Conservation (phyloP, 306 rosid species). For the Ormosia emarginata region DNA sequence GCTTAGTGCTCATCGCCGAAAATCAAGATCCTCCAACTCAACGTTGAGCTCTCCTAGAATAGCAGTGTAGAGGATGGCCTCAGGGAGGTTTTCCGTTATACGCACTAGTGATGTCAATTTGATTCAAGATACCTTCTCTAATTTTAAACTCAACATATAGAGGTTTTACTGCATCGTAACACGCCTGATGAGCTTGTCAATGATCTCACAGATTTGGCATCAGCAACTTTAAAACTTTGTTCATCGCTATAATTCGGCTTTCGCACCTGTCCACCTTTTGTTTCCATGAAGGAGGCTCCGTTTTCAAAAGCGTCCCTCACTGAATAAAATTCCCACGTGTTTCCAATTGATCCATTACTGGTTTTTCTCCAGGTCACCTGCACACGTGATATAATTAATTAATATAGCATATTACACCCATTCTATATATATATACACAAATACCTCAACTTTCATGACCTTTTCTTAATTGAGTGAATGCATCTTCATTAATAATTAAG, state of each 20-base stretch:
- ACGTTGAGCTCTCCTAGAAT: slow-evolving; percentile 16
- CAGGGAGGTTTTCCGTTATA: neutral
- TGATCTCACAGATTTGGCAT: slow-evolving; percentile 19
- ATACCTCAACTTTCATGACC: neutral
- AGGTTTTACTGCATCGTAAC: slow-evolving; percentile 11
- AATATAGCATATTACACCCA: neutral
- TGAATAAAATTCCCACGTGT: slow-evolving; percentile 20
- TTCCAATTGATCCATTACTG: neutral
- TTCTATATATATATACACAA: neutral
- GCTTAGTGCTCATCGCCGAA: slow-evolving; percentile 32
- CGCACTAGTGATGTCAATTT: neutral
- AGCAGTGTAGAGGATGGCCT: neutral
- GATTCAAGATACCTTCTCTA: neutral
- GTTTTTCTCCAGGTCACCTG: slow-evolving; percentile 37
- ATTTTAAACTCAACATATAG: slow-evolving; percentile 15
- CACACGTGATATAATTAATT: neutral
- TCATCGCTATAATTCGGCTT: slow-evolving; percentile 14
- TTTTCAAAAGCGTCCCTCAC: slow-evolving; percentile 32
- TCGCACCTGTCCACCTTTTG: neutral
- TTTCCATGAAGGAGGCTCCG: slow-evolving; percentile 28
- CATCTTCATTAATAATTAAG: neutral
- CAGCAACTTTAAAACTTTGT: slow-evolving; percentile 16
- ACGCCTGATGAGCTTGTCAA: slow-evolving; percentile 28
- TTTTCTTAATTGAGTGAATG: neutral
- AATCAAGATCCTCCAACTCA: slow-evolving; percentile 34